Base-by-base conservation (phyloP, 2,329 filamentous ascomycete genomes). In the Chlorencoelia australis region DNA sequence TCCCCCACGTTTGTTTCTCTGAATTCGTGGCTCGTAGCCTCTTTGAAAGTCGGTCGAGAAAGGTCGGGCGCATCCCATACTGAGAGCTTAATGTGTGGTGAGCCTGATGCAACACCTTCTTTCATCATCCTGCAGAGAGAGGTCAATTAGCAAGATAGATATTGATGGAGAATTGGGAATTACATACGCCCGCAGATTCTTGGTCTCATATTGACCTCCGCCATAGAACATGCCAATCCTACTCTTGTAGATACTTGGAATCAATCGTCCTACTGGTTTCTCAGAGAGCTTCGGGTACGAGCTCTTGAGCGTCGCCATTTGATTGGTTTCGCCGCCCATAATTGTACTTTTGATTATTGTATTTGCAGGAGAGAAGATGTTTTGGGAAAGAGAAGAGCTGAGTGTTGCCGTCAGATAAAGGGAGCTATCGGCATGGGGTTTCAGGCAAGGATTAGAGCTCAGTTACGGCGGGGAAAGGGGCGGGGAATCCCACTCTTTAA, bases 61-160 rank as follows among this genome's bases (percentile, higher is more conserved):
- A 84, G 76, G 51, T 79, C 68, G 2, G 88, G 88, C 10, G 86
- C 85, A 39, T 82, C 79, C 74, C 88, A 94, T 40, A 87, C 85
- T 41, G 71, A 85, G 39, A 98, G 77, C 62, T 87, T 82, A 53
- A 96, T 76, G 57, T 89, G 71, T 18, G 84, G 74, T 46, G 75
- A 64, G 47, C 86, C 86, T 7, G 78, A 78, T 38, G 59, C 67
- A 33, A 65, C 55, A 33, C 70, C 81, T 59, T 89, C 79, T 52
- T 77, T 71, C 58, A 87, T 73, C 67, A 87, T 87, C 43, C 75
- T 80, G 50, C 21, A 18, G 16, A 16, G 29, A 28, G 18, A 6
- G 18, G 15, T 38, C 22, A 31, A 35, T 48, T 32, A 49, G 42
- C 18, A 33, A 20, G 17, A 16, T 7, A 4, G 2, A 30, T 5